Conservation (phyloP, 768 basidiomycete species). For the Termitomyces sp. region DNA sequence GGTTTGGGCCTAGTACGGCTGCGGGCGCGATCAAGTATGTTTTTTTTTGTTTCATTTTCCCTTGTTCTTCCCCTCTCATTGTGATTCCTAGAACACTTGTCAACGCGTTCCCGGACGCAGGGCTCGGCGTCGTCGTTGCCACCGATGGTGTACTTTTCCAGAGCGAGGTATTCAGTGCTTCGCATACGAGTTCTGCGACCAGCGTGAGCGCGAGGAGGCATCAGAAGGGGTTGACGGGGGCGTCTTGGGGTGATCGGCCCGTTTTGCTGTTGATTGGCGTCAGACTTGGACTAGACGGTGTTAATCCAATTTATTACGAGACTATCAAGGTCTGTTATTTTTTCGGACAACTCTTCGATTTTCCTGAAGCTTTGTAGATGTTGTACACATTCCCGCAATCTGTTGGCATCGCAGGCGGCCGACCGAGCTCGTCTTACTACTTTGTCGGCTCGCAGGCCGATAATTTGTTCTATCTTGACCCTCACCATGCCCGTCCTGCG, state of each 20-base stretch:
- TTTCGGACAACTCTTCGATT: too few species aligned
- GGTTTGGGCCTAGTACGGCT: conserved; percentile 98
- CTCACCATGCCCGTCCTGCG: conserved; percentile 72
- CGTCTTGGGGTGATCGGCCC: conserved; percentile 75
- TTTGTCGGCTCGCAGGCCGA: conserved; percentile 93
- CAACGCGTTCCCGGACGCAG: conserved; percentile 72
- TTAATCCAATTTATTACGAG: conserved; percentile 93
- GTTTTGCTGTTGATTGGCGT: conserved; percentile 86
- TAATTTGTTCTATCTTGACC: conserved; percentile 79
- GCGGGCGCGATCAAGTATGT: conserved; percentile 79
- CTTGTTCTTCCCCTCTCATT: background rate
- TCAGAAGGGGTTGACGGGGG: conserved; percentile 12
- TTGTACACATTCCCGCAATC: conserved; percentile 93
- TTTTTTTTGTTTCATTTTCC: too few species aligned
- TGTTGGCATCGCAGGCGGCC: conserved; percentile 93
- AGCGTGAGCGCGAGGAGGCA: conserved; percentile 22
- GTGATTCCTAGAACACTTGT: conserved; percentile 47
- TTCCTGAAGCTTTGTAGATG: conserved; percentile 34
- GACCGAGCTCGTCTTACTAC: conserved; percentile 97
- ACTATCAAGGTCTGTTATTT: conserved; percentile 40
- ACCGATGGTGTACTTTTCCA: conserved; percentile 80
- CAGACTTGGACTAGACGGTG: conserved; percentile 84
- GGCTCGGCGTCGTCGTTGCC: conserved; percentile 77
- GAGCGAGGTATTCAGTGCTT: conserved; percentile 81
- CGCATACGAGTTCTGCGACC: conserved; percentile 29